Conservation (phyloP, 495 filamentous ascomycete species). For the Neurospora sp. region DNA sequence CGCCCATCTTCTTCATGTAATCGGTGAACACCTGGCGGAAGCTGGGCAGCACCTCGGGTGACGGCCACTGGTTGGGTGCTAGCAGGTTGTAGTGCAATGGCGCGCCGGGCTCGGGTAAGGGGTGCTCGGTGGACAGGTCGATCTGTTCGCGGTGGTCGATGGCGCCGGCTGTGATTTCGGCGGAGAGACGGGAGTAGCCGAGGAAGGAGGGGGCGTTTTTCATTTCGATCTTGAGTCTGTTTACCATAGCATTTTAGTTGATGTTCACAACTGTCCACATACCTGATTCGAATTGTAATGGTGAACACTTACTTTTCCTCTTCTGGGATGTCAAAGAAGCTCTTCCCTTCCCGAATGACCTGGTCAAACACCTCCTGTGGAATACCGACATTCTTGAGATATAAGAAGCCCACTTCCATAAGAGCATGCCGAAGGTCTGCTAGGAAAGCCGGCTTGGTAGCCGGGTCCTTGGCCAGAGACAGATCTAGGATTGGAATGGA, state of each 20-base stretch:
- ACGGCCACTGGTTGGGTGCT: conserved; percentile 89
- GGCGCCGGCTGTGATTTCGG: conserved; percentile 49
- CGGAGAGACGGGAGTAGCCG: conserved; percentile 51
- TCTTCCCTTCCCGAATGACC: conserved; percentile 59
- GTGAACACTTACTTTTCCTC: conserved; percentile 56
- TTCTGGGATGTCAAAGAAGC: conserved; percentile 71
- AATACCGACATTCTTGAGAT: conserved; percentile 77
- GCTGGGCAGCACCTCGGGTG: conserved; percentile 48
- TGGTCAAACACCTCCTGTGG: conserved; percentile 51
- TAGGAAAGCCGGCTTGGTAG: conserved; percentile 68
- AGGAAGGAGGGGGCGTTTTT: conserved; percentile 63
- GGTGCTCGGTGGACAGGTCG: conserved; percentile 72
- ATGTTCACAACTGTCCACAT: no score
- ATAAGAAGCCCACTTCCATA: conserved; percentile 88
- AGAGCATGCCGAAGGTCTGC: conserved; percentile 64
- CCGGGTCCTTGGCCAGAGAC: conserved; percentile 48
- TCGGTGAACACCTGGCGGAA: conserved; percentile 61
- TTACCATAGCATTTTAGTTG: neutral
- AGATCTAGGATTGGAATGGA: conserved; percentile 76
- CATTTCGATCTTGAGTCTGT: conserved; percentile 75
- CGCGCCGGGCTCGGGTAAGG: conserved; percentile 48
- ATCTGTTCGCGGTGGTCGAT: conserved; percentile 80
- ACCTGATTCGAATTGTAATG: neutral
- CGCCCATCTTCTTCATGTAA: conserved; percentile 67
- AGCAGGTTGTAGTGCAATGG: conserved; percentile 73